Conservation (phyloP, 345 rosid genomes). For the Euphorbia lathyris region DNA sequence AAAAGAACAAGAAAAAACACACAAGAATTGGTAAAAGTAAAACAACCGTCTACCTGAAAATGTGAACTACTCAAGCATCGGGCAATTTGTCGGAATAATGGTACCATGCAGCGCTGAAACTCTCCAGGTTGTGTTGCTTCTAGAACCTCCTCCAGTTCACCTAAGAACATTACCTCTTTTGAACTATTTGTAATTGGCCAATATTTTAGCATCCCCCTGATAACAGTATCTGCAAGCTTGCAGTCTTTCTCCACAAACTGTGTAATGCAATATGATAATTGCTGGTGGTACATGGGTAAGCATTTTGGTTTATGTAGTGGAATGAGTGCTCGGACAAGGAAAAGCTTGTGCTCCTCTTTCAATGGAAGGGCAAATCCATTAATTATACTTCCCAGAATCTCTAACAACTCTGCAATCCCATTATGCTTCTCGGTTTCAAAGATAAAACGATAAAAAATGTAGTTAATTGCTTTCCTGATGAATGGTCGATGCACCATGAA, state of each 20-base stretch:
- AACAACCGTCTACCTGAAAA: conserved; percentile 58
- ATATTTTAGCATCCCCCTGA: conserved; percentile 68
- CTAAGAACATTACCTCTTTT: conserved; percentile 82
- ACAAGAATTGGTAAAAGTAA: background rate
- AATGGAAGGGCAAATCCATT: conserved; percentile 84
- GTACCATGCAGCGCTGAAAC: conserved; percentile 88
- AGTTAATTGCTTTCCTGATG: conserved; percentile 77
- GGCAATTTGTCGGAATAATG: conserved; percentile 59
- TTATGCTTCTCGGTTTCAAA: conserved; percentile 85
- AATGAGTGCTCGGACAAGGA: conserved; percentile 74
- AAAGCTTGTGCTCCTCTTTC: conserved; percentile 89
- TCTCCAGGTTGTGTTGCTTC: conserved; percentile 85
- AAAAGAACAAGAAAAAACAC: too few relatives aligned
- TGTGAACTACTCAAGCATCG: conserved; percentile 81
- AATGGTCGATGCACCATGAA: conserved; percentile 90
- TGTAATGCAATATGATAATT: conserved; percentile 74
- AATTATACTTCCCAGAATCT: conserved; percentile 85
- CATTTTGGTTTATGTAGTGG: conserved; percentile 89
- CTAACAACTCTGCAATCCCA: conserved; percentile 75
- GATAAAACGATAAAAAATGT: conserved; percentile 72
- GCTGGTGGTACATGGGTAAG: conserved; percentile 70
- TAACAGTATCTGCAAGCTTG: conserved; percentile 80
- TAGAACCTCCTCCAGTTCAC: conserved; percentile 84
- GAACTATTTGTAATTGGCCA: conserved; percentile 92
- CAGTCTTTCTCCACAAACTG: conserved; percentile 88